A percentile compares a stretch with the other conserved stretches of the same genome.
Conservation (phyloP, 2,329 filamentous ascomycete genomes). For the Claviceps citrina region DNA sequence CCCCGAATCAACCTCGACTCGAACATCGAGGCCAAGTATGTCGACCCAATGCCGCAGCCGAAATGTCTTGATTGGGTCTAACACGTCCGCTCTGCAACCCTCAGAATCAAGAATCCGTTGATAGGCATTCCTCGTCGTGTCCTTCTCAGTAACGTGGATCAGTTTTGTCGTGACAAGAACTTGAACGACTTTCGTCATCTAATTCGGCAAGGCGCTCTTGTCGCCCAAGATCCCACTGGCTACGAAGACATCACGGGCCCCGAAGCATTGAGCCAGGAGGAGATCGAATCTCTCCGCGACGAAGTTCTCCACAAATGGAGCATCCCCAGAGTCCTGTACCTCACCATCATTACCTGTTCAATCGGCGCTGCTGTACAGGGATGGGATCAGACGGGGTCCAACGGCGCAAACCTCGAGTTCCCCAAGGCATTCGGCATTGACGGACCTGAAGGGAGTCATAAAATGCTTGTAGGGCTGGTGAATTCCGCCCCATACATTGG, state of each 20-base stretch:
- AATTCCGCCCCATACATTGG: constrained; percentile 42
- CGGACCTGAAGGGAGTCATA: constrained; percentile 18
- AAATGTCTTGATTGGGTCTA: background rate
- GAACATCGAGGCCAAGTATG: constrained; percentile 30
- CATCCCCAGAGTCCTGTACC: constrained; percentile 44
- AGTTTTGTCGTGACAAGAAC: constrained; percentile 45
- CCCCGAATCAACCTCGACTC: constrained; percentile 28
- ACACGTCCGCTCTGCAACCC: constrained; percentile 7
- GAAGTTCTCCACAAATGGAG: constrained; percentile 55
- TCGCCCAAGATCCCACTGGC: constrained; percentile 52
- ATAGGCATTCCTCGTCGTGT: constrained; percentile 34
- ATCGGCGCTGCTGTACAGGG: constrained; percentile 56
- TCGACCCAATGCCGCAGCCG: background rate
- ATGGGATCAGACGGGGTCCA: constrained; percentile 52
- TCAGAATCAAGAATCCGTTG: constrained; percentile 31
- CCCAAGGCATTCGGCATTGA: constrained; percentile 34
- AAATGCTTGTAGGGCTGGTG: constrained; percentile 47
- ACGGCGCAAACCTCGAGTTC: constrained; percentile 49
- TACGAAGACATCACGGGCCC: constrained; percentile 44
- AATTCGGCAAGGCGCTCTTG: constrained; percentile 54
- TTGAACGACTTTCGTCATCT: constrained; percentile 42
- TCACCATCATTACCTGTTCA: constrained; percentile 53
- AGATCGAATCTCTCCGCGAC: constrained; percentile 42
- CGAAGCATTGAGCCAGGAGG: constrained; percentile 41
- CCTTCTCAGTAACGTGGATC: constrained; percentile 40